Evolutionary conservation across 345 rosid species (phyloP).

Genomic region (Brassica nigra): DNA sequence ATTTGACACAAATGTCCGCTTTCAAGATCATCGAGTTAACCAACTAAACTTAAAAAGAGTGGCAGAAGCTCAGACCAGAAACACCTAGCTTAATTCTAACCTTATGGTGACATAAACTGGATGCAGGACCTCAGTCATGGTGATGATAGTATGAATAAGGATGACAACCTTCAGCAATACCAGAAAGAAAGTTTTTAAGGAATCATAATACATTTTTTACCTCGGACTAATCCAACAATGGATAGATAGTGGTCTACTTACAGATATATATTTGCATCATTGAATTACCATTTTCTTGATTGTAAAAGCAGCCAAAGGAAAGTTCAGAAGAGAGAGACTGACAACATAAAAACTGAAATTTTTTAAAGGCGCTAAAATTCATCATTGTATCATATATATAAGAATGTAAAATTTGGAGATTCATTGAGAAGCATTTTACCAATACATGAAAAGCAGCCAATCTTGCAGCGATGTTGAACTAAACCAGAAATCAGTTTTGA

Average conservation of each 20-base stretch:
- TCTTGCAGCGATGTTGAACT: conserved; percentile 83
- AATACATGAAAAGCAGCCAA: conserved; percentile 97
- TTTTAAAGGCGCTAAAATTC: neutral
- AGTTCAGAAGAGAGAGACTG: conserved; percentile 79
- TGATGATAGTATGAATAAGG: conserved; percentile 65
- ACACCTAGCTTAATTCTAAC: conserved; percentile 43
- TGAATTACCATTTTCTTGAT: conserved; percentile 75
- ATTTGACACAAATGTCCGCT: conserved; percentile 38
- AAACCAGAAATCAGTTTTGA: conserved; percentile 86
- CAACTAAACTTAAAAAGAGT: neutral
- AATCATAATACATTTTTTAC: neutral
- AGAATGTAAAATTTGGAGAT: neutral
- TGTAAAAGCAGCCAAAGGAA: conserved; percentile 71
- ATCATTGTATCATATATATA: neutral
- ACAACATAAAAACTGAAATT: conserved; percentile 11
- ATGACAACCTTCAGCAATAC: conserved; percentile 58
- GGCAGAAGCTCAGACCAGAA: neutral
- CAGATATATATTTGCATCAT: conserved; percentile 57
- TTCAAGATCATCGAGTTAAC: conserved; percentile 28
- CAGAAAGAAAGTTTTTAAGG: neutral
- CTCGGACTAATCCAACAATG: neutral
- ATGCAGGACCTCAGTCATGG: conserved; percentile 63
- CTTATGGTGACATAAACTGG: conserved; percentile 83
- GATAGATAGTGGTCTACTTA: conserved; percentile 44
- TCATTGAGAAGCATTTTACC: conserved; percentile 47